Conservation (phyloP, 495 filamentous ascomycete species). For the Lasiosphaeriaceae sp. region DNA sequence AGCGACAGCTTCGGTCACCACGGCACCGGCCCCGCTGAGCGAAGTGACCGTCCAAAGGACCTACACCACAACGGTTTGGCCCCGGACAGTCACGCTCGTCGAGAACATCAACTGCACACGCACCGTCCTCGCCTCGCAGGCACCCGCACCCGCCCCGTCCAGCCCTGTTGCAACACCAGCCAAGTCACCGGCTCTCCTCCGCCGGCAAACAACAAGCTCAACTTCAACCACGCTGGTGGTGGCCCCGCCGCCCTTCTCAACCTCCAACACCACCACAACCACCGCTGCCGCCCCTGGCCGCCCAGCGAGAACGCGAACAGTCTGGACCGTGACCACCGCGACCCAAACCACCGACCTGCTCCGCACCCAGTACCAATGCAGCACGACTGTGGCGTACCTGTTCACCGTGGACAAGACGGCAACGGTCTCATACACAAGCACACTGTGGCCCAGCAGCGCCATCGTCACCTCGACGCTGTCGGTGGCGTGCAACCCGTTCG, state of each 20-base stretch:
- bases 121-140: slow-evolving; percentile 6
- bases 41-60: slow-evolving; percentile 11
- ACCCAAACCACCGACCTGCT: slow-evolving; percentile 6
- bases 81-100: slow-evolving; percentile 8
- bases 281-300: background rate
- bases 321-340: slow-evolving; percentile 2
- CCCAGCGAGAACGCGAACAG: slow-evolving; percentile 3
- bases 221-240: background rate
- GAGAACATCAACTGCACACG: slow-evolving; percentile 14
- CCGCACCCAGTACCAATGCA: slow-evolving; percentile 9
- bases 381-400: slow-evolving; percentile 5
- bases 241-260: background rate
- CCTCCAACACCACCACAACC: background rate
- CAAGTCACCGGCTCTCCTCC: background rate
- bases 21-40: background rate
- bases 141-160: background rate
- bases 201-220: slow-evolving; percentile 2
- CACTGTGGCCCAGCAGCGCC: slow-evolving; percentile 1
- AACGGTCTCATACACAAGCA: slow-evolving; percentile 3
- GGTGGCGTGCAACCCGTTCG: slow-evolving; percentile 2
- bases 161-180: no score
- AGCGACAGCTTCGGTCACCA: background rate
- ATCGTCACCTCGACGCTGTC: slow-evolving; percentile 6
- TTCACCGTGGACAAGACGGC: slow-evolving; percentile 11
- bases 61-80: slow-evolving; percentile 9